Base-by-base conservation (phyloP, 2,329 filamentous ascomycete species). In the Iodosphaeria phyllophila region DNA sequence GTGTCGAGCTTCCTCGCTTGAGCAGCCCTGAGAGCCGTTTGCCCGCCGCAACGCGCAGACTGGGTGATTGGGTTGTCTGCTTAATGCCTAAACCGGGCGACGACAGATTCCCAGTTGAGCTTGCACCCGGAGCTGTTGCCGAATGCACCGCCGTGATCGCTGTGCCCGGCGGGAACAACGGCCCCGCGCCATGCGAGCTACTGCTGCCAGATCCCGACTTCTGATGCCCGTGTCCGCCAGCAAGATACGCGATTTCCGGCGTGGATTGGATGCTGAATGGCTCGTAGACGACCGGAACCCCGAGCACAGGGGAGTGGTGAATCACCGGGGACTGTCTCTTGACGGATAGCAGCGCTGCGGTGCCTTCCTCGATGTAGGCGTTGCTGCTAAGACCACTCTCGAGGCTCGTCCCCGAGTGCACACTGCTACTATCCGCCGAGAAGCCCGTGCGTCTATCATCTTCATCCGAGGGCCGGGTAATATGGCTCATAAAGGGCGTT, bases 181-280 rank as follows among this genome's bases (percentile, higher is more conserved):
- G n/a, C n/a, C n/a, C n/a, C n/a, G n/a, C n/a, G n/a, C n/a, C n/a
- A n/a, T n/a, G n/a, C n/a, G n/a, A n/a, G n/a, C n/a, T n/a, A n/a
- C n/a, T n/a, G n/a, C n/a, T n/a, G n/a, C n/a, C n/a, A n/a, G n/a
- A n/a, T n/a, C n/a, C n/a, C n/a, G n/a, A n/a, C n/a, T n/a, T n/a
- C n/a, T n/a, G n/a, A n/a, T n/a, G n/a, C n/a, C n/a, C n/a, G n/a
- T n/a, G n/a, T n/a, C 31, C 28, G 3, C 22, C 26, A 13, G 28
- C 22, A 5, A 24, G 33, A 18, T 47, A 47, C 2, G 42, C 42
- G 21, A 40, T 30, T 13, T 44, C 42, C 6, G 43, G 43, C 10
- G 42, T 46, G 6, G 32, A 33, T 17, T 46, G 43, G 32, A 46
- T 42, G 25, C 43, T 47, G 16, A 38, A 43, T 2, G 41, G 38